These are phyloP conservation scores for Hyaloscypha bicolor DNA, from an alignment of 495 filamentous ascomycete species.

Conservation along the genomic window DNA sequence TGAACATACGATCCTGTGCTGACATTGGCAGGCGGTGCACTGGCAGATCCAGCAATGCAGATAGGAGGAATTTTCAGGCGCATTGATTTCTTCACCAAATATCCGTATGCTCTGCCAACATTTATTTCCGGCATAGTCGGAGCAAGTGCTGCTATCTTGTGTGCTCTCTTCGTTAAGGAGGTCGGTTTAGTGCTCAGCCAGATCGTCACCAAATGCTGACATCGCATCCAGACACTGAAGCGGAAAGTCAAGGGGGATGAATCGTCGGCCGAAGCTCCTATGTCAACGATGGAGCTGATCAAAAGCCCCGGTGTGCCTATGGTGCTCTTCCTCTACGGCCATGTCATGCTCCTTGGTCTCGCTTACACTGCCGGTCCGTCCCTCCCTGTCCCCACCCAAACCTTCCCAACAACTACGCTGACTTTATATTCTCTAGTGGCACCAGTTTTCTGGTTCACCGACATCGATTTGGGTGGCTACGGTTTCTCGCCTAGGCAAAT, in stretches of 20 bases:
- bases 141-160: constrained; percentile 48
- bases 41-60: constrained; percentile 62
- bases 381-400: neutral
- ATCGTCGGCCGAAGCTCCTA: constrained; percentile 28
- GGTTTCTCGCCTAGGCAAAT: constrained; percentile 61
- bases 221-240: constrained; percentile 29
- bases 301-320: constrained; percentile 59
- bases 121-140: constrained; percentile 54
- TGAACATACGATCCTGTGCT: neutral
- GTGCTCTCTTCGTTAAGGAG: constrained; percentile 57
- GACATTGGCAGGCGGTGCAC: constrained; percentile 47
- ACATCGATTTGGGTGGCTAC: constrained; percentile 57
- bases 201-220: neutral
- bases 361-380: constrained; percentile 57
- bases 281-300: constrained; percentile 58
- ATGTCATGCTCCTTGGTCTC: constrained; percentile 63
- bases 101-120: constrained; percentile 66
- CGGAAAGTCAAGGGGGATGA: constrained; percentile 33
- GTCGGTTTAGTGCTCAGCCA: constrained; percentile 34
- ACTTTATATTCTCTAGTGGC: constrained; percentile 37
- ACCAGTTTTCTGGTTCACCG: constrained; percentile 66
- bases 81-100: constrained; percentile 58
- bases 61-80: constrained; percentile 56
- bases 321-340: constrained; percentile 62
- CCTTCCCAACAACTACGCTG: neutral